Conservation (phyloP, 352 stramenopile species). For the Pythium pyrilobum region DNA sequence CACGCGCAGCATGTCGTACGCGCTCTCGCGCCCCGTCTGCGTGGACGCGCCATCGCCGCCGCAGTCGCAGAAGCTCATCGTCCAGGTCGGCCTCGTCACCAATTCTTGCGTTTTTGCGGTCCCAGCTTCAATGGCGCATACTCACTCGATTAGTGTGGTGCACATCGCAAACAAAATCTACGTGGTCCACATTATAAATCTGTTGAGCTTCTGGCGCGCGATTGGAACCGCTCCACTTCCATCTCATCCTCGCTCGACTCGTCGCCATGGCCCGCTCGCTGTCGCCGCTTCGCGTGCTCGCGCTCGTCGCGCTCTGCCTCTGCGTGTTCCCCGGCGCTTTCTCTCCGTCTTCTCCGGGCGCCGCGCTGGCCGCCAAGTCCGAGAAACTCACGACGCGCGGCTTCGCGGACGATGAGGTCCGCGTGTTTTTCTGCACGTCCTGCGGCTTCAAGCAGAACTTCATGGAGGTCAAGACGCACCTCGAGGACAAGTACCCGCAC, state of each 20-base stretch:
- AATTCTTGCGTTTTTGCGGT: neutral
- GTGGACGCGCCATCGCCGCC: slow-evolving; percentile 41
- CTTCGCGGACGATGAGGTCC: slow-evolving; percentile 60
- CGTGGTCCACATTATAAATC: neutral
- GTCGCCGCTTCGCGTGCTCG: slow-evolving; percentile 22
- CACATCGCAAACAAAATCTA: neutral
- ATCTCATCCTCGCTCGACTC: neutral
- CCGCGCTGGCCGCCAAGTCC: too few relatives aligned
- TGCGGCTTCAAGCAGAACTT: slow-evolving; percentile 84
- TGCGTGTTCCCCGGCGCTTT: slow-evolving; percentile 16
- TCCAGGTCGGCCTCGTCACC: neutral
- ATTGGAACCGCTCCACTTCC: neutral
- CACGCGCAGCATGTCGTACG: slow-evolving; percentile 72
- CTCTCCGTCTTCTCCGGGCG: neutral
- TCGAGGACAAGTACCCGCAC: slow-evolving; percentile 74
- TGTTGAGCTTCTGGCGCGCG: too few relatives aligned
- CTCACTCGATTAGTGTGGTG: slow-evolving; percentile 7
- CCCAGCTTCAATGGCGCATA: neutral
- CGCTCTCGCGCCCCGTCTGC: slow-evolving; percentile 49
- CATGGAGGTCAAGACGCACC: slow-evolving; percentile 49
- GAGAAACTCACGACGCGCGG: slow-evolving; percentile 16
- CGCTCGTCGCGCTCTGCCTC: slow-evolving; percentile 25
- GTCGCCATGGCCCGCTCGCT: slow-evolving; percentile 16
- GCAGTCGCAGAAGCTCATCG: slow-evolving; percentile 43
- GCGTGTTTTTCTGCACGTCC: slow-evolving; percentile 60